phyloP scores from a whole-genome alignment of 1,284 basidiomycete genomes.

The Ceratobasidium sp. region DNA sequence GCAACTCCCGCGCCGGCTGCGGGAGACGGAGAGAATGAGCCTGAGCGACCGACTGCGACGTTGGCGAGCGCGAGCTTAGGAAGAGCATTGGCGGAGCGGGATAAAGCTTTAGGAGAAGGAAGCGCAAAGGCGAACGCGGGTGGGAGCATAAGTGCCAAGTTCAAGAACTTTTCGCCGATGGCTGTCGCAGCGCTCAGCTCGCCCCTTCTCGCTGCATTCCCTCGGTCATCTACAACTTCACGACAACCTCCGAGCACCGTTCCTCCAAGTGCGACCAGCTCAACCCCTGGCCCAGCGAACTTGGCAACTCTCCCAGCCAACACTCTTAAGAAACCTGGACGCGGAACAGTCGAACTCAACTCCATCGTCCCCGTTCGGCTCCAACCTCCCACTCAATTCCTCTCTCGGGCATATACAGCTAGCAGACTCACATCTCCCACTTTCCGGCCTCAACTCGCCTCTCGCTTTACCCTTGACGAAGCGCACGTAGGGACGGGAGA shows the following conservation, averaged over 20 bases:
- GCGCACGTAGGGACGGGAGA: slow-evolving; percentile 64
- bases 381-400: slow-evolving; percentile 82
- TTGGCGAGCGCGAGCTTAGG: slow-evolving; percentile 24
- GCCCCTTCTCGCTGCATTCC: slow-evolving; percentile 39
- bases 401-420: slow-evolving; percentile 60
- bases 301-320: slow-evolving; percentile 50
- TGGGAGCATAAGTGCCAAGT: slow-evolving; percentile 17
- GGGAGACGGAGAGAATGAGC: slow-evolving; percentile 13
- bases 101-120: slow-evolving; percentile 1
- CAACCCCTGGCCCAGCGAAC: slow-evolving; percentile 53
- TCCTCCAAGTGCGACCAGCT: too few relatives aligned
- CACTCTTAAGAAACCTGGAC: slow-evolving; percentile 51
- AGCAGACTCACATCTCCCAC: slow-evolving; percentile 47
- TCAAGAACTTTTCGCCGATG: slow-evolving; percentile 31
- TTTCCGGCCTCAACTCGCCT: slow-evolving; percentile 59
- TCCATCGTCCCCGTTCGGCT: slow-evolving; percentile 87
- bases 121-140: not conserved
- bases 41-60: not conserved
- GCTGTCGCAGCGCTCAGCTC: slow-evolving; percentile 39
- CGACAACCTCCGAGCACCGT: too few relatives aligned
- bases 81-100: slow-evolving; percentile 18
- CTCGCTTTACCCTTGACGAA: slow-evolving; percentile 55
- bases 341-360: slow-evolving; percentile 83
- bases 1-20: slow-evolving; percentile 7
- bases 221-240: slow-evolving; percentile 1